Percentiles rank a stretch among this genome's conserved stretches.
Conservation (phyloP, 2,329 filamentous ascomycete genomes). For the Microdochium nivale region DNA sequence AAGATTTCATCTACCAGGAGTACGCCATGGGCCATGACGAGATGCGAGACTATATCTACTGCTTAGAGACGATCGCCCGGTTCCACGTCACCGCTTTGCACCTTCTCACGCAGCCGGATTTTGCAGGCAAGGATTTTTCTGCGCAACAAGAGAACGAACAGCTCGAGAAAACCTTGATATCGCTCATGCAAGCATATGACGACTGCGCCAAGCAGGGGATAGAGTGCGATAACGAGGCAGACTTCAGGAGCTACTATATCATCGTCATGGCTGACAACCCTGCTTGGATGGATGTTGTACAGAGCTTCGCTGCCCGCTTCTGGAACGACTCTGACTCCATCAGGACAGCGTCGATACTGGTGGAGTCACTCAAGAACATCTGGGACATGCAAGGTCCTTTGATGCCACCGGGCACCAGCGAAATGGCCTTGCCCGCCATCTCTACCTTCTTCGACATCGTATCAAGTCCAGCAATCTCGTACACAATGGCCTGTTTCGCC, state of each 20-base stretch:
- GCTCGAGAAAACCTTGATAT: slow-evolving; percentile 55
- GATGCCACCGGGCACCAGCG: slow-evolving; percentile 36
- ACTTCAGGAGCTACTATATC: slow-evolving; percentile 59
- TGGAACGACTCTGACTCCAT: slow-evolving; percentile 47
- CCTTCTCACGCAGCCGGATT: slow-evolving; percentile 47
- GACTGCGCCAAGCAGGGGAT: slow-evolving; percentile 52
- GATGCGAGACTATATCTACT: slow-evolving; percentile 50
- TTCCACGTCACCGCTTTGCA: slow-evolving; percentile 60
- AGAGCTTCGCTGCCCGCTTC: slow-evolving; percentile 45
- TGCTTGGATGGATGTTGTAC: slow-evolving; percentile 44
- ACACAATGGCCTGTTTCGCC: slow-evolving; percentile 62
- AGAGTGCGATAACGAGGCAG: slow-evolving; percentile 51
- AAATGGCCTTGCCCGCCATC: slow-evolving; percentile 39
- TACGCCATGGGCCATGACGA: slow-evolving; percentile 50
- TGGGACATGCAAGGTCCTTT: slow-evolving; percentile 49
- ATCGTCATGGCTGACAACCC: slow-evolving; percentile 53
- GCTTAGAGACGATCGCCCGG: slow-evolving; percentile 56
- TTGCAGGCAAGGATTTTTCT: slow-evolving; percentile 51
- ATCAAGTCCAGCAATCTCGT: slow-evolving; percentile 47
- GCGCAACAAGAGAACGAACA: slow-evolving; percentile 62
- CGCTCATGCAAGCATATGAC: slow-evolving; percentile 58
- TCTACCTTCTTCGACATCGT: slow-evolving; percentile 53
- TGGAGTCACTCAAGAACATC: slow-evolving; percentile 51
- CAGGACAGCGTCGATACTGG: slow-evolving; percentile 51
- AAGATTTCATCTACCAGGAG: slow-evolving; percentile 58